A percentile compares a stretch with the other conserved stretches of the same genome.
Conservation (phyloP, 805 yeast genomes). For the Zygosaccharomyces lentus region DNA sequence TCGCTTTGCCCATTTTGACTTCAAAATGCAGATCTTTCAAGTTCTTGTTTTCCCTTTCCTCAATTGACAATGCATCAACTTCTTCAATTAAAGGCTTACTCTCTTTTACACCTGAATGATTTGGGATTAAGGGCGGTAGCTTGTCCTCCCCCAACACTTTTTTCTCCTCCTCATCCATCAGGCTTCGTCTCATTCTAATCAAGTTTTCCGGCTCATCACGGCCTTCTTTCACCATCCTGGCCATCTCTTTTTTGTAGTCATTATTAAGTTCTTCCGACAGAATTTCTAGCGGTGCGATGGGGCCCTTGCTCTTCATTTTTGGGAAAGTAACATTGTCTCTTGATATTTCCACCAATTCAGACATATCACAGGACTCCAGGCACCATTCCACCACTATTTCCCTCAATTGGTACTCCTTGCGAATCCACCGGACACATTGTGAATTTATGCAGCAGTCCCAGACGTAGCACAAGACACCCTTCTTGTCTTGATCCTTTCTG, state of each 20-base stretch:
- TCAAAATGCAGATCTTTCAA: conserved; percentile 24
- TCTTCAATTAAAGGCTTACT: conserved; percentile 52
- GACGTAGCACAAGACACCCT: conserved; percentile 59
- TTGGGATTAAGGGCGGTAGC: conserved; percentile 31
- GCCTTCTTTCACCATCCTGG: conserved; percentile 30
- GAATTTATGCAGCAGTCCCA: conserved; percentile 77
- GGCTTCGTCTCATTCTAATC: conserved; percentile 39
- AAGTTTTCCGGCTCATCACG: conserved; percentile 41
- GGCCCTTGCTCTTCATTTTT: conserved; percentile 67
- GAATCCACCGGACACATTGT: conserved; percentile 57
- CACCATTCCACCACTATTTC: conserved; percentile 78
- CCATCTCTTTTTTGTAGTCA: conserved; percentile 37
- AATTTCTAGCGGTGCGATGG: conserved; percentile 43
- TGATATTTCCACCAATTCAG: conserved; percentile 48
- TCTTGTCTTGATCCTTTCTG: conserved; percentile 58
- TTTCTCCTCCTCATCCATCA: conserved; percentile 24
- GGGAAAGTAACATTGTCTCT: conserved; percentile 61
- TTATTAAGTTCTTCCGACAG: conserved; percentile 42
- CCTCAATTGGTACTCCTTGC: conserved; percentile 52
- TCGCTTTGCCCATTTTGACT: conserved; percentile 31
- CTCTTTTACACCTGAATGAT: neutral
- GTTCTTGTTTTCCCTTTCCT: conserved; percentile 2
- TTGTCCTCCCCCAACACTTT: conserved; percentile 15
- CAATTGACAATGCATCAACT: conserved; percentile 35
- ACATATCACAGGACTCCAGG: conserved; percentile 68